Evolutionary conservation across 768 basidiomycete genomes (phyloP).

Genomic region (Lentinus brumalis): DNA sequence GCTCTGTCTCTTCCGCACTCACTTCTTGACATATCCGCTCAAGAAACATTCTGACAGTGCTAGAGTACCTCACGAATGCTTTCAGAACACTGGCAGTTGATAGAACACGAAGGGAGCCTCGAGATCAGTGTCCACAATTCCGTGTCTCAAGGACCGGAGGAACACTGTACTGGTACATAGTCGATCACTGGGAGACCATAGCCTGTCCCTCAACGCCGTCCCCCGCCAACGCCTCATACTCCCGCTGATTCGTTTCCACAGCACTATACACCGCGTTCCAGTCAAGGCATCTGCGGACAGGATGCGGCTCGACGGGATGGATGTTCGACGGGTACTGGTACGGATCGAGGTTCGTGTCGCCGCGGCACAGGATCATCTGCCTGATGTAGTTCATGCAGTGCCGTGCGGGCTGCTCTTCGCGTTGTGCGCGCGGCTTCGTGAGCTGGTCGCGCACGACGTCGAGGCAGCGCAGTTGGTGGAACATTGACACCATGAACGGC

Average conservation of each 20-base stretch:
- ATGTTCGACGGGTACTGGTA: slow-evolving; percentile 24
- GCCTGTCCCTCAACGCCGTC: neutral
- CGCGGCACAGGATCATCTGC: slow-evolving; percentile 25
- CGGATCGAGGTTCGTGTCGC: slow-evolving; percentile 28
- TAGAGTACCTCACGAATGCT: too few relatives aligned
- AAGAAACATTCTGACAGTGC: too few relatives aligned
- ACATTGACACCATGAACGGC: slow-evolving; percentile 22
- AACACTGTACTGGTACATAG: neutral
- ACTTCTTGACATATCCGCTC: too few relatives aligned
- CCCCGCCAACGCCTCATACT: slow-evolving; percentile 8
- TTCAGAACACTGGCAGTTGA: too few relatives aligned
- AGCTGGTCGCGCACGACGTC: slow-evolving; percentile 25
- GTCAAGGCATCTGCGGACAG: slow-evolving; percentile 17
- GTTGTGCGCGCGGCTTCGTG: slow-evolving; percentile 8
- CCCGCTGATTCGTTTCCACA: slow-evolving; percentile 16
- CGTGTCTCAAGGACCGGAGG: too few relatives aligned
- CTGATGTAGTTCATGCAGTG: slow-evolving; percentile 31
- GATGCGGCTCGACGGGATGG: slow-evolving; percentile 18
- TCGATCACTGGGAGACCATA: neutral
- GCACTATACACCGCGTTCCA: slow-evolving; percentile 20
- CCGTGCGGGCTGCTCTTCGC: slow-evolving; percentile 16
- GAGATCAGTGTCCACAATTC: too few relatives aligned
- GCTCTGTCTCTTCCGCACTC: too few relatives aligned
- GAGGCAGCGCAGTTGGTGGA: slow-evolving; percentile 29
- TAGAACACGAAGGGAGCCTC: too few relatives aligned